These are phyloP conservation scores for Eucalyptus viminalis DNA, from an alignment of 345 rosid species.

Conservation along the genomic window DNA sequence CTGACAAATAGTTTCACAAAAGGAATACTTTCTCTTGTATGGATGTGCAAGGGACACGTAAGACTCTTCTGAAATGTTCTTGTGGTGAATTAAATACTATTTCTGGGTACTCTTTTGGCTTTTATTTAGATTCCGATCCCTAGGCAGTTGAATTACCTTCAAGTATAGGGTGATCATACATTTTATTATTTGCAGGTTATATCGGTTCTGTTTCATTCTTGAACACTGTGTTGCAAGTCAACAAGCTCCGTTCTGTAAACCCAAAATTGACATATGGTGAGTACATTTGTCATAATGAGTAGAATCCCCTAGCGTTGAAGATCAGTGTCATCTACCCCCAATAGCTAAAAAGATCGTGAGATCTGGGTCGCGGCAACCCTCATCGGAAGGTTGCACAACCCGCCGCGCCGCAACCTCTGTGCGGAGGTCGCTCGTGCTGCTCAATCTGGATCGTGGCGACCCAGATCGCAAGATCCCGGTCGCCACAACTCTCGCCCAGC, in stretches of 20 bases:
- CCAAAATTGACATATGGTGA: constrained; percentile 82
- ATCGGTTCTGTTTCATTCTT: constrained; percentile 94
- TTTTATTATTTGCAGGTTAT: constrained; percentile 49
- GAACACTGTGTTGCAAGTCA: constrained; percentile 59
- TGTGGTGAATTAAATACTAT: not conserved
- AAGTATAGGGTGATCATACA: not conserved
- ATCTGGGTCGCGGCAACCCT: no score
- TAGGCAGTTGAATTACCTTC: not conserved
- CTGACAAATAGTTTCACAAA: not conserved
- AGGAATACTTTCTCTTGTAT: not conserved
- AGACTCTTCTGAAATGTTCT: not conserved
- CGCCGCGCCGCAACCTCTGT: no score
- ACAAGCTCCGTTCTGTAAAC: constrained; percentile 77
- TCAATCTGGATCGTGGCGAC: no score
- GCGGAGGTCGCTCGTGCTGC: no score
- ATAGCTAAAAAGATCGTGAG: not conserved
- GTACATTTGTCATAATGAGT: constrained; percentile 1
- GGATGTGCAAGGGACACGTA: not conserved
- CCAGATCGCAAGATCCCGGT: no score
- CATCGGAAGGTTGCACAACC: no score
- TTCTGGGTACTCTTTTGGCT: not conserved
- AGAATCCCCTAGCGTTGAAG: not conserved
- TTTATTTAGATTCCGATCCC: not conserved
- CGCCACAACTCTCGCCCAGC: no score
- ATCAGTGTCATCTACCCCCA: not conserved